Base-by-base conservation (phyloP, 768 basidiomycete genomes). In the Psilocybe cubensis region DNA sequence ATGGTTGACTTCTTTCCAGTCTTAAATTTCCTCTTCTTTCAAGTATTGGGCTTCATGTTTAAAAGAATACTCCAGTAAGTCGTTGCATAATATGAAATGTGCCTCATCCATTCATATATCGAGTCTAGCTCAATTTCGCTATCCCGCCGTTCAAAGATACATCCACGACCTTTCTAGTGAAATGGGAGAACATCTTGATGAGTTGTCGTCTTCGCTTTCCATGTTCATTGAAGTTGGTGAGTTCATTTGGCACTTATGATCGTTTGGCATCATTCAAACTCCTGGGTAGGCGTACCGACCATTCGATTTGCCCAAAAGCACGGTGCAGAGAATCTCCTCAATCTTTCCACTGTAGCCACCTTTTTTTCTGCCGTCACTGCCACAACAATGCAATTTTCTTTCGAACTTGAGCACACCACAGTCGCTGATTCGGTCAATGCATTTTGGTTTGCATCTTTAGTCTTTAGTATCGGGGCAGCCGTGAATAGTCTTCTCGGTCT, bases 1-100 rank as follows among this genome's bases (percentile, higher is more conserved):
- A 41, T 24, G 17, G 12, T 38, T 14, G 1, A 38, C 35, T 11
- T 38, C n/a, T 38, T 38, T 33, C 31, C 35, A 38, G 12, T 11
- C 35, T 38, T 17, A 38, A 38, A 12, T 11, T 17, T 33, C n/a
- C n/a, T n/a, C n/a, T n/a, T n/a, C 12, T 25, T 23, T 49, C 5
- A 11, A 89, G 87, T 89, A 90, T 61, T 90, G 89, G 89, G 79
- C 88, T 10, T 87, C 86, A 38, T 89, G 88, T 66, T 70, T 92
- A 47, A 78, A 77, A 58, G 83, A 83, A 56, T 92, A 89, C 63
- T 70, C 78, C 63, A 83, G 87, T 84, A 62, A 54, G 73, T 44
- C 49, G 51, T 49, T 40, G 29, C n/a, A 7, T 57, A 29, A 20
- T 21, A 11, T 4, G 9, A 12, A 29, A 43, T 27, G 11, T 25